Conservation (phyloP, 1,284 basidiomycete species). For the Dichomitus squalens region DNA sequence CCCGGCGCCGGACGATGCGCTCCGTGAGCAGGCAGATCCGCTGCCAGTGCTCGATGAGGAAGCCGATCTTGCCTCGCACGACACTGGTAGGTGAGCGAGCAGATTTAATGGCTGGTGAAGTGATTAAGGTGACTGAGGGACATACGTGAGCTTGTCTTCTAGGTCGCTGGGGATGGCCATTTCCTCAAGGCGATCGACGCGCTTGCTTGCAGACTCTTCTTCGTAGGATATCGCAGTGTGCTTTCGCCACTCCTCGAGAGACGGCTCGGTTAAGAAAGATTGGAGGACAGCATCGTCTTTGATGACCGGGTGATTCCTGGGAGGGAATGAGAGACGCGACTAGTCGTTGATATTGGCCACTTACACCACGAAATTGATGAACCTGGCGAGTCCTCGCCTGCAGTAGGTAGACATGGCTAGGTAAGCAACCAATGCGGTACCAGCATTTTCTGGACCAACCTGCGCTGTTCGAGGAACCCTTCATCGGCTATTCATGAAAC, state of each 20-base stretch:
- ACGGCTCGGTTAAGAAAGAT: conserved; percentile 79
- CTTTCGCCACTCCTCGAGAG: conserved; percentile 88
- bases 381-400: conserved; percentile 83
- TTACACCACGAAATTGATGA: conserved; percentile 78
- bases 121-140: conserved; percentile 1
- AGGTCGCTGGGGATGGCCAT: conserved; percentile 91
- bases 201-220: conserved; percentile 84
- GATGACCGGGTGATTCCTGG: conserved; percentile 87
- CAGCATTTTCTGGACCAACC: conserved; percentile 41
- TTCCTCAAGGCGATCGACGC: conserved; percentile 82
- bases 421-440: too few species aligned
- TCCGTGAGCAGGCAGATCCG: conserved; percentile 85
- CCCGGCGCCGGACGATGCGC: conserved; percentile 82
- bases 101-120: neutral
- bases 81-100: conserved; percentile 42
- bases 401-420: neutral
- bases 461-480: conserved; percentile 85
- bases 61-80: conserved; percentile 70
- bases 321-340: conserved; percentile 8
- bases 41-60: conserved; percentile 89
- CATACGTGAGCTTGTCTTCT: conserved; percentile 84
- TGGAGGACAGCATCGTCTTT: conserved; percentile 83
- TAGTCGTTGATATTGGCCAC: conserved; percentile 27
- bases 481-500: conserved; percentile 66
- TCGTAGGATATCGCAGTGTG: conserved; percentile 72